Evolutionary conservation across 2,329 filamentous ascomycete genomes (phyloP).

Genomic region (Penicillium sp.): DNA sequence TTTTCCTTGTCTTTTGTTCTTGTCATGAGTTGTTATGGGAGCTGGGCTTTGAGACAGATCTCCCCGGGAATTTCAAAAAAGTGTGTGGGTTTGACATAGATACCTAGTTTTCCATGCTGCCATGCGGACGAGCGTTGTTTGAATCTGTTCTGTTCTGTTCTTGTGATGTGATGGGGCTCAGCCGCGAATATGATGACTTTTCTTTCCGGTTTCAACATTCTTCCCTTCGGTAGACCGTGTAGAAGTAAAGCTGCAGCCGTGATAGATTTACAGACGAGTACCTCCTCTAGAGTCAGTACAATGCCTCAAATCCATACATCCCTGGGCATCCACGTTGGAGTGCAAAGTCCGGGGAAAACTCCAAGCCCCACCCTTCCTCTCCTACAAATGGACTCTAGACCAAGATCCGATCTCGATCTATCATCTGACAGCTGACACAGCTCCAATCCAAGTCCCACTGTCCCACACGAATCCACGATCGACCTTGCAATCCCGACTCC

Average conservation of each 20-base stretch:
- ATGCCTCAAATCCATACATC: too few species aligned
- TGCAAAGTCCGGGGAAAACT: too few species aligned
- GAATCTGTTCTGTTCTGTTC: neutral
- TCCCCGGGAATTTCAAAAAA: neutral
- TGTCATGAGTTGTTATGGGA: constrained; percentile 5
- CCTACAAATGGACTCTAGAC: too few species aligned
- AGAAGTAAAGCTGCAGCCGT: neutral
- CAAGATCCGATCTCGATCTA: too few species aligned
- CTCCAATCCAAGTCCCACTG: too few species aligned
- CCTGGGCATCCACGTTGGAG: too few species aligned
- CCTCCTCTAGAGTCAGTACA: too few species aligned
- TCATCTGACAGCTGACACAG: too few species aligned
- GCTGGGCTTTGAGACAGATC: neutral
- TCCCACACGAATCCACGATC: too few species aligned
- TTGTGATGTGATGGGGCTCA: neutral
- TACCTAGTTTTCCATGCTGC: constrained; percentile 17
- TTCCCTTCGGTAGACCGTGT: neutral
- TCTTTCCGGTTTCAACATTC: neutral
- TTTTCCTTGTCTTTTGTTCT: constrained; percentile 7
- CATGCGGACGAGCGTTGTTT: constrained; percentile 19
- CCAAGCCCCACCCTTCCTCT: too few species aligned
- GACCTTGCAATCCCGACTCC: neutral
- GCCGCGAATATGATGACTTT: constrained; percentile 3
- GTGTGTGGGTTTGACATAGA: constrained; percentile 18
- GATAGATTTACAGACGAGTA: neutral